Evolutionary conservation across 257 asterid species (phyloP), one percentile per base, ranked within the genome.

Genomic region (Penstemon newberryi): DNA sequence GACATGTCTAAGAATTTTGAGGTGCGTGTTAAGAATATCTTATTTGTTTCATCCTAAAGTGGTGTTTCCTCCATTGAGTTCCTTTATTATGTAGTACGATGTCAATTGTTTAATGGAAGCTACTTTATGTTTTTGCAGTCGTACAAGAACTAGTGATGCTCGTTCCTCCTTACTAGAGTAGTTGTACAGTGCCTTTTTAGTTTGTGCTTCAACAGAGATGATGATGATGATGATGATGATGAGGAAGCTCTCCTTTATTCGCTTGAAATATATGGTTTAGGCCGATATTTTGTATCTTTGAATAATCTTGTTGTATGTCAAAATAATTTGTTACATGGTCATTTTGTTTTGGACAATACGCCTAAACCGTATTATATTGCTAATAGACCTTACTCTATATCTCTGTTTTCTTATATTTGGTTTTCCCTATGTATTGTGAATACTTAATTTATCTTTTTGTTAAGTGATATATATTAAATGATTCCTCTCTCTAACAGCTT

Each of bases 1-100:
- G 78, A 77, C 25, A 40, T 45, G 1, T 49, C 80, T 1, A 73
- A 74, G 64, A 60, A 63, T 25, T 70, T 77, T 12, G 81, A 78
- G 82, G 75, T 76, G 61, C 53, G 36, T 44, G 9, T 56, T 25
- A 2, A 25, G 2, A n/a, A 18, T 33, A 38, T 6, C 8, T 67
- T 11, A 58, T 55, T 69, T 44, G 11, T 56, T 56, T 11, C 60
- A 9, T 18, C 43, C 8, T 9, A 50, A 47, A 4, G 4, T 12
- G 38, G 18, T 19, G 7, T 4, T 4, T 5, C 52, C 40, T 66
- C 5, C 62, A 25, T 38, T n/a, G 3, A 0, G 2, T 63, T 18
- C 41, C 8, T 53, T 39, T 40, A 9, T 39, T 40, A 9, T 63
- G 15, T 44, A 11, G 7, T 42, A 5, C 8, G 4, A n/a, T 19